Percentiles rank a stretch among this genome's conserved stretches.
Evolutionary conservation across 2,329 filamentous ascomycete species (phyloP).

Genomic region (Ophiostoma pallidulum): DNA sequence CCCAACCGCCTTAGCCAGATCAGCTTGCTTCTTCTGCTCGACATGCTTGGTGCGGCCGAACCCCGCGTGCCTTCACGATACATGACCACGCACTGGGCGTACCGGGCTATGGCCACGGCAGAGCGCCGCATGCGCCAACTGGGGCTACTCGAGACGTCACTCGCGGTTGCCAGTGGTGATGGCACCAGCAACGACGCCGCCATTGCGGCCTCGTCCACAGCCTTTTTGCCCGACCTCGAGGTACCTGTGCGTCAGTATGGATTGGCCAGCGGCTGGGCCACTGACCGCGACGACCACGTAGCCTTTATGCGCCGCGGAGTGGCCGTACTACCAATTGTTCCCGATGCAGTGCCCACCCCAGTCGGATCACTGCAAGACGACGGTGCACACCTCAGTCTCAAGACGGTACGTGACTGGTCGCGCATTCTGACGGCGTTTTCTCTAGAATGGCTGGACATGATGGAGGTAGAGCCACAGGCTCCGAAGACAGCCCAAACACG

Average conservation of each 20-base stretch:
- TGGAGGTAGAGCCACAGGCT: constrained; percentile 26
- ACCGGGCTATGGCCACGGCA: constrained; percentile 53
- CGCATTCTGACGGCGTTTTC: constrained; percentile 63
- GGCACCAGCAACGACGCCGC: constrained; percentile 39
- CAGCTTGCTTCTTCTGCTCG: constrained; percentile 67
- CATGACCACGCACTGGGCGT: constrained; percentile 74
- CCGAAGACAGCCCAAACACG: neutral
- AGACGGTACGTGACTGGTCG: constrained; percentile 68
- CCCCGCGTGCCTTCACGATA: constrained; percentile 67
- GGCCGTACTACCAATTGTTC: constrained; percentile 66
- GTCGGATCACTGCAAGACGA: constrained; percentile 58
- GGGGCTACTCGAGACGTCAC: constrained; percentile 35
- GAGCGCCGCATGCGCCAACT: constrained; percentile 55
- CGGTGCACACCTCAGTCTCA: constrained; percentile 60
- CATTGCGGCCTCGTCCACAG: too few relatives aligned
- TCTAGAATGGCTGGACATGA: constrained; percentile 70
- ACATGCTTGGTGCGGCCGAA: constrained; percentile 47
- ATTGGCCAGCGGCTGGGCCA: constrained; percentile 31
- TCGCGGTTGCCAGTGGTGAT: neutral
- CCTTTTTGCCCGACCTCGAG: constrained; percentile 6
- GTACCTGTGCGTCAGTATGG: constrained; percentile 24
- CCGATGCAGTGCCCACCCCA: constrained; percentile 64
- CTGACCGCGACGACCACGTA: constrained; percentile 64
- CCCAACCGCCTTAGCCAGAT: constrained; percentile 62
- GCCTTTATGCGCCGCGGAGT: constrained; percentile 70